Percentiles rank a stretch among this genome's conserved stretches.
Conservation (phyloP, 192 early-diverging fungal genomes). For the Coemansia sp. region DNA sequence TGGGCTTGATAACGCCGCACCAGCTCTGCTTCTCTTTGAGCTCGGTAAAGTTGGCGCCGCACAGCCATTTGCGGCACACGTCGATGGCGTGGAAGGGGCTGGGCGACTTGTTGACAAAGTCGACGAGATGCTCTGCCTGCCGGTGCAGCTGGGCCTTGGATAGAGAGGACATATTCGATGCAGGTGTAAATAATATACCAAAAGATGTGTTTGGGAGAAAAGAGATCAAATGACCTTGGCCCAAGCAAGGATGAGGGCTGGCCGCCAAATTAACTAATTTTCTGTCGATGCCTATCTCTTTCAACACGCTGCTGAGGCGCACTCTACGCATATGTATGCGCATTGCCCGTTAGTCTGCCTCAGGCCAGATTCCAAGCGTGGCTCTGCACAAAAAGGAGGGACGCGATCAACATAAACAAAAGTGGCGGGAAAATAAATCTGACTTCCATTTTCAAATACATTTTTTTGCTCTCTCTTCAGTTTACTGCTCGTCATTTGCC, state of each 20-base stretch:
- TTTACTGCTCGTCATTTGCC: slow-evolving; percentile 12
- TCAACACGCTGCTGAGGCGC: too few species aligned
- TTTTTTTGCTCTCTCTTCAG: not conserved
- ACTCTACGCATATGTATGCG: too few species aligned
- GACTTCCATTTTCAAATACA: not conserved
- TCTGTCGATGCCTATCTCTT: too few species aligned
- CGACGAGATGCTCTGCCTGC: slow-evolving; percentile 64
- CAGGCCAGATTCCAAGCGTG: not conserved
- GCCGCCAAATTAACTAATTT: too few species aligned
- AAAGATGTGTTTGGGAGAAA: not conserved
- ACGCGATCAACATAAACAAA: not conserved
- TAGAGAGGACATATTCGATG: slow-evolving; percentile 1
- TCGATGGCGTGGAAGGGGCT: slow-evolving; percentile 97
- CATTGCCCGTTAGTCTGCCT: not conserved
- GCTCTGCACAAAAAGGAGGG: not conserved
- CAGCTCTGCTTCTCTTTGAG: slow-evolving; percentile 89
- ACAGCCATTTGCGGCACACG: slow-evolving; percentile 68
- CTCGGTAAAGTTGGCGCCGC: slow-evolving; percentile 78
- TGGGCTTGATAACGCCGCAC: slow-evolving; percentile 65
- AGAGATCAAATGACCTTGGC: not conserved
- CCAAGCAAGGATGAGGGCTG: not conserved
- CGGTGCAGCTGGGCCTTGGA: slow-evolving; percentile 51
- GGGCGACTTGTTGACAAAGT: slow-evolving; percentile 88
- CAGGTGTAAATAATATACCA: not conserved
- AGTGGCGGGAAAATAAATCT: not conserved